Conservation (phyloP, 2,329 filamentous ascomycete species). For the Aspergillus cejpii region DNA sequence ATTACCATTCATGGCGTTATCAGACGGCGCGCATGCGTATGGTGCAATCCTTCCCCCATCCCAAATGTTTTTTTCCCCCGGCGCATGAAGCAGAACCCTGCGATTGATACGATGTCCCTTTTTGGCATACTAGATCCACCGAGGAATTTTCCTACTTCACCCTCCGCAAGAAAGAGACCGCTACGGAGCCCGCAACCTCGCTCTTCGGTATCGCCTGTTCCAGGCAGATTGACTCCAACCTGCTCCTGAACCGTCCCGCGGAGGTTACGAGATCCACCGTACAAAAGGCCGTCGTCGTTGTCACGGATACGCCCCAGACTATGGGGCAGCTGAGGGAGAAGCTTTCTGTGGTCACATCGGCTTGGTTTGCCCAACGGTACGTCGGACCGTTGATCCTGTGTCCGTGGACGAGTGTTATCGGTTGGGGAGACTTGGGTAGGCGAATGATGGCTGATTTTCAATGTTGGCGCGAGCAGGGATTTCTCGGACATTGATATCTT, state of each 20-base stretch:
- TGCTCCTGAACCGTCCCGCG: conserved; percentile 68
- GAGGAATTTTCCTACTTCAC: conserved; percentile 99
- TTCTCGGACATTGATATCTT: conserved; percentile 90
- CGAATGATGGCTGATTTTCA: neutral
- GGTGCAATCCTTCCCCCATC: conserved; percentile 24
- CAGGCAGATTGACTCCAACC: conserved; percentile 74
- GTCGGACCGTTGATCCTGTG: conserved; percentile 14
- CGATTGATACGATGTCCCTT: conserved; percentile 7
- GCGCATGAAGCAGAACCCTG: conserved; percentile 4
- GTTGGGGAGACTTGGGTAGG: conserved; percentile 3
- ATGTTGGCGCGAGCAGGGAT: conserved; percentile 47
- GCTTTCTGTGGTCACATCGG: conserved; percentile 80
- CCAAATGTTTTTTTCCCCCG: conserved; percentile 1
- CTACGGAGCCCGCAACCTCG: conserved; percentile 57
- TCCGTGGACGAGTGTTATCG: neutral
- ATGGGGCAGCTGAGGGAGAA: conserved; percentile 89
- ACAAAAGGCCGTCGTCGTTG: conserved; percentile 94
- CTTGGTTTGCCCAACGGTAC: conserved; percentile 88
- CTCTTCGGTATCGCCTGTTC: conserved; percentile 96
- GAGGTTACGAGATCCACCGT: conserved; percentile 97
- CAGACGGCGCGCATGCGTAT: conserved; percentile 89
- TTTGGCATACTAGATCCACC: conserved; percentile 53
- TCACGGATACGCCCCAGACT: conserved; percentile 80
- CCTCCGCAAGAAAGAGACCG: conserved; percentile 54
- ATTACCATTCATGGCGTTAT: conserved; percentile 93